A percentile compares a stretch with the other conserved stretches of the same genome.
These are phyloP conservation scores for Trichoderma arundinaceum DNA, from an alignment of 2,329 filamentous ascomycete genomes.

Conservation along the genomic window DNA sequence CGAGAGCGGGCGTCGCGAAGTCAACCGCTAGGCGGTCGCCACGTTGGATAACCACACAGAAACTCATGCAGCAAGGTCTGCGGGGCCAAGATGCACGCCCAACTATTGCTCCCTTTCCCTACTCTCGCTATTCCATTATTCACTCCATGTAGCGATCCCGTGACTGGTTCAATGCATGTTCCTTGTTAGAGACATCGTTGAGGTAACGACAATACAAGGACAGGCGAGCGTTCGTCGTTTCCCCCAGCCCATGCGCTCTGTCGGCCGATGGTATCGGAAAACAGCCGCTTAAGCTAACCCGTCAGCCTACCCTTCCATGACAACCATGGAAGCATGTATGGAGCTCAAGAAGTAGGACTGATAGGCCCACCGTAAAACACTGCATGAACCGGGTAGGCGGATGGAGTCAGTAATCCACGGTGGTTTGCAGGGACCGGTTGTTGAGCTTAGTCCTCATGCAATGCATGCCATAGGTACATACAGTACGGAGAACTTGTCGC, in stretches of 20 bases:
- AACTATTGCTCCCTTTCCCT: not conserved
- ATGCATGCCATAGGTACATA: slow-evolving; percentile 37
- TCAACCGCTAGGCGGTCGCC: slow-evolving; percentile 30
- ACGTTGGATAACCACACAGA: slow-evolving; percentile 22
- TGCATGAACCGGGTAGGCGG: slow-evolving; percentile 32
- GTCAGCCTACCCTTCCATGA: not conserved
- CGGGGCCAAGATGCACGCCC: slow-evolving; percentile 18
- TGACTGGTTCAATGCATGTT: slow-evolving; percentile 2
- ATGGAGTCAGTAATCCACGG: slow-evolving; percentile 26
- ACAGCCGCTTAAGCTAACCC: not conserved
- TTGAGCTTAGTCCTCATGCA: slow-evolving; percentile 34
- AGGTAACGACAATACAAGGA: not conserved
- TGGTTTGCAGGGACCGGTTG: slow-evolving; percentile 32
- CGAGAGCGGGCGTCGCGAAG: slow-evolving; percentile 5
- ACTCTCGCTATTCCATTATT: not conserved
- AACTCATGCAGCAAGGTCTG: slow-evolving; percentile 22
- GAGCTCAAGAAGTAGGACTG: slow-evolving; percentile 7
- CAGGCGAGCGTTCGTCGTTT: not conserved
- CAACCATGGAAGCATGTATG: not conserved
- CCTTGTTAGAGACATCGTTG: slow-evolving; percentile 2
- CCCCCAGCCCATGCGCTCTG: slow-evolving; percentile 1
- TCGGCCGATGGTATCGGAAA: slow-evolving; percentile 26
- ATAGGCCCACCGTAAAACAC: slow-evolving; percentile 27
- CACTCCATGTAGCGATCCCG: slow-evolving; percentile 3
- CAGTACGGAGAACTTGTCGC: slow-evolving; percentile 29